Evolutionary conservation across 108 stramenopile genomes (phyloP), one percentile per base, ranked within the genome.

Genomic region (Nitzschia sp.): DNA sequence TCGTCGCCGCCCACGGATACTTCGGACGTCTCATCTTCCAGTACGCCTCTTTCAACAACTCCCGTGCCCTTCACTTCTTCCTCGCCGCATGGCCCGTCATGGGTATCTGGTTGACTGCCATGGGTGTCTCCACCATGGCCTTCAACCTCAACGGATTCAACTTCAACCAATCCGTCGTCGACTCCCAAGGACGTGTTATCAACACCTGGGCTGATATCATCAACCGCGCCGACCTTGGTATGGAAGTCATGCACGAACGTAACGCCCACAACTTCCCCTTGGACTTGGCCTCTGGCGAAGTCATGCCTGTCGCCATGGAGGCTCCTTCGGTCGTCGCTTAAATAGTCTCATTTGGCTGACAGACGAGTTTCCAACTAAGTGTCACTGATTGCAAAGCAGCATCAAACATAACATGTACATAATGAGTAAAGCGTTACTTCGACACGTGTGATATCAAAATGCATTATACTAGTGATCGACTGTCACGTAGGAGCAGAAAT

Each of bases 21-120:
- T 73, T 73, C 35, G 72, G 72, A 36, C 72, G 72, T 67, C 57
- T 73, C 21, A 66, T 73, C 46, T 73, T 73, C 57, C 72, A 73
- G 26, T 73, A 67, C 41, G 72, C 72, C n/a, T 73, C 72, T 0
- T 73, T 73, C 72, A 73, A 73, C 72, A 73, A 73, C 72, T 73
- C 72, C 2, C 72, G 72, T 73, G 66, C 72, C 19, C 65, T 73
- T 32, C 72, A 73, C 66, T 73, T 73, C 50, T 66, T 73, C 72
- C 50, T 73, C n/a, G 72, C 72, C n/a, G 23, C 50, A 17, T 73
- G 72, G 72, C 72, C 72, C 53, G 72, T 73, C 11, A 17, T 73
- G 44, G 72, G 72, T 16, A 67, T 73, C 32, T 73, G 72, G 72
- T 52, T 58, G 47, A 67, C 72, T 27, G 65, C 72, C 55, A 73